Conservation (phyloP, 371 early-diverging fungal genomes). For the Lichtheimia ornata region DNA sequence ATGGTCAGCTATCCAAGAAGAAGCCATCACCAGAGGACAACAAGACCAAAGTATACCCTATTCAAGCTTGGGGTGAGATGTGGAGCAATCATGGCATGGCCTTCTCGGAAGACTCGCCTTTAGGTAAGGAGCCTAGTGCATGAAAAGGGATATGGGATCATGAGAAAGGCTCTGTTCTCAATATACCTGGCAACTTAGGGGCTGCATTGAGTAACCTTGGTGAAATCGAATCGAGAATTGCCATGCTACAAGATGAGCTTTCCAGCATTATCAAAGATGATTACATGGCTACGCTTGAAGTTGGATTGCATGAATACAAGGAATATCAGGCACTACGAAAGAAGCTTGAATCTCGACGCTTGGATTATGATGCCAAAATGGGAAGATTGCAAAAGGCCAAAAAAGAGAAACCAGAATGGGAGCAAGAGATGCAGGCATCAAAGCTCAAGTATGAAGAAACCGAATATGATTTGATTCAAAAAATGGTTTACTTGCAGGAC, state of each 20-base stretch:
- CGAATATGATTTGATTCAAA: constrained; percentile 61
- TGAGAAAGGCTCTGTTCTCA: not conserved
- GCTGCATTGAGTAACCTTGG: constrained; percentile 59
- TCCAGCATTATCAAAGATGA: constrained; percentile 41
- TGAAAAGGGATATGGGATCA: not conserved
- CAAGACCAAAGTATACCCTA: constrained; percentile 58
- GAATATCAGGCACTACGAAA: constrained; percentile 70
- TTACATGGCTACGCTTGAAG: constrained; percentile 49
- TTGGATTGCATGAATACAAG: constrained; percentile 58
- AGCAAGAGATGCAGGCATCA: constrained; percentile 88
- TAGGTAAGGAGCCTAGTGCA: constrained; percentile 44
- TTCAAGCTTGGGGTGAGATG: constrained; percentile 62
- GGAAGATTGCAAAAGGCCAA: constrained; percentile 84
- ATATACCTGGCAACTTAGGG: constrained; percentile 30
- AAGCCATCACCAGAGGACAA: constrained; percentile 59
- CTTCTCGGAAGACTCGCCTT: constrained; percentile 57
- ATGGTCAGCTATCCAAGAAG: constrained; percentile 48
- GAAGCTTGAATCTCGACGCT: constrained; percentile 85
- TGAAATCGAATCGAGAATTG: constrained; percentile 64
- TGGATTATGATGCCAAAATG: constrained; percentile 92
- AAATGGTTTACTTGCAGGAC: constrained; percentile 70
- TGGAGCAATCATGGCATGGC: constrained; percentile 61
- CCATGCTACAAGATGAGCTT: constrained; percentile 59
- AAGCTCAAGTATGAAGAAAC: constrained; percentile 93
- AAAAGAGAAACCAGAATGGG: constrained; percentile 88